Conservation (phyloP, 1,139 yeast genomes). For the Pichia sp. region DNA sequence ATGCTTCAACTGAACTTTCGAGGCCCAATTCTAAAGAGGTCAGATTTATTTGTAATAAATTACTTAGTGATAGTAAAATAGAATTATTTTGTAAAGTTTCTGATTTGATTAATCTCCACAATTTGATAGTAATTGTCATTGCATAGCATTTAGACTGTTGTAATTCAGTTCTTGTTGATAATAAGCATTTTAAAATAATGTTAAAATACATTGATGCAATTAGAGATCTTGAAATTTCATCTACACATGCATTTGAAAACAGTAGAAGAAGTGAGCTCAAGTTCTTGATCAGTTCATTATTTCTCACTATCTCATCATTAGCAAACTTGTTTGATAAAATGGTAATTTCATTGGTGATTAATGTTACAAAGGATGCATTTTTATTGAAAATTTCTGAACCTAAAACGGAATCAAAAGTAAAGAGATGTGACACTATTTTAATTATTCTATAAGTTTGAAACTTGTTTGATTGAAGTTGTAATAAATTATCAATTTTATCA, state of each 20-base stretch:
- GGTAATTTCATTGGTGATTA: constrained; percentile 22
- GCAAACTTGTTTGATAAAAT: constrained; percentile 10
- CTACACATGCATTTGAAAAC: constrained; percentile 26
- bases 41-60: constrained; percentile 24
- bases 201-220: constrained; percentile 23
- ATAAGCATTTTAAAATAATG: constrained; percentile 17
- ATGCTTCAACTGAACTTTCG: constrained; percentile 32
- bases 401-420: constrained; percentile 18
- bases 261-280: constrained; percentile 16
- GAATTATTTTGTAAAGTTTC: constrained; percentile 27
- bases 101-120: constrained; percentile 38
- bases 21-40: constrained; percentile 18
- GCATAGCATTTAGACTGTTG: constrained; percentile 27
- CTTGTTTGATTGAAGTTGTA: constrained; percentile 12
- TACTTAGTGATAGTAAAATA: constrained; percentile 22
- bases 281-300: constrained; percentile 6
- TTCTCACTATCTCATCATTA: neutral
- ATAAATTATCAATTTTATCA: constrained; percentile 18
- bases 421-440: constrained; percentile 17
- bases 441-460: constrained; percentile 15
- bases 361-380: constrained; percentile 15
- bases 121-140: constrained; percentile 34
- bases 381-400: constrained; percentile 18
- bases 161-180: constrained; percentile 4
- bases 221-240: constrained; percentile 22